Base-by-base conservation (phyloP, 345 rosid genomes). In the Turnera subulata region DNA sequence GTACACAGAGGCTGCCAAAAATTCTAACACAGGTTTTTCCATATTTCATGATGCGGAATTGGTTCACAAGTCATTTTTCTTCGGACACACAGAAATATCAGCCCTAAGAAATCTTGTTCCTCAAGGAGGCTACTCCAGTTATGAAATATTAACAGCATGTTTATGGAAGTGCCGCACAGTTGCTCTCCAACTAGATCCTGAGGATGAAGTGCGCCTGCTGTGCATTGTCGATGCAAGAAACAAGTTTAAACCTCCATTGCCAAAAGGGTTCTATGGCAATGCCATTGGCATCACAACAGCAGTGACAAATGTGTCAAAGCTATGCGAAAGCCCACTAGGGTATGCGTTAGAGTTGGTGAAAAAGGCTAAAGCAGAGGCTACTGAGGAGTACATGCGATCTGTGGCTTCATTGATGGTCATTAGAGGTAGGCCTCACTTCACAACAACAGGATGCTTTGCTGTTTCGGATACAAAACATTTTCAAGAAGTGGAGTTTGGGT, bases 141-240 rank as follows among this genome's bases (percentile, higher is more conserved):
- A 66, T 18, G 72, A 66, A 23, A 26, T 57, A 35, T 39, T 72
- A 6, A 19, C 64, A 11, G 67, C 68, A 0, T 66, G n/a, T 20
- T 21, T 66, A 14, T 72, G 72, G 76, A 68, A 65, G 32, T 72
- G 68, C 8, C 72, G 76, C 5, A 57, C 64, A 0, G 37, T 61
- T 0, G 72, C 76, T 1, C 56, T 56, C 17, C 56, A 56, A 15
- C 52, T 4, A 3, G 56, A 57, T 32, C 53, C 76, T 2, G 13
- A 38, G 5, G 61, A 72, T 22, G 64, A 51, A 39, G 47, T 72
- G 46, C 56, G 64, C 2, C 0, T 61, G 3, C 6, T 48, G 15
- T 51, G 0, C 38, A 1, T n/a, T 0, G 53, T 59, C 21, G 60
- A 32, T 13, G 32, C 32, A 14, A 37, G 37, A n/a, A 65, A 60